Percentiles rank a stretch among this genome's conserved stretches.
Evolutionary conservation across 768 basidiomycete species (phyloP).

Genomic region (Psilocybe azurescens): DNA sequence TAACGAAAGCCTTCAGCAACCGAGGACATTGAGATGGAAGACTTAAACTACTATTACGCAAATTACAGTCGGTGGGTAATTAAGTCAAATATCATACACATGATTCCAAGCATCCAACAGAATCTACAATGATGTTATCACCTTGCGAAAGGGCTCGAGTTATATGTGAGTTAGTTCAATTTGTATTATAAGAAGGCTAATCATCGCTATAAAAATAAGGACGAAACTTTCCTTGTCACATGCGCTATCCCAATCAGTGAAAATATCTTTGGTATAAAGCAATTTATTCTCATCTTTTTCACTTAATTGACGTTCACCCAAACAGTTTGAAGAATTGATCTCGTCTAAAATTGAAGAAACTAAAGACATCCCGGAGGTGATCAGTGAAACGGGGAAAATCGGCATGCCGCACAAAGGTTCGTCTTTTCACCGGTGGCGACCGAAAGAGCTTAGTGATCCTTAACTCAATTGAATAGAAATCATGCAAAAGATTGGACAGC

Average conservation of each 20-base stretch:
- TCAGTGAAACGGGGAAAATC: conserved; percentile 95
- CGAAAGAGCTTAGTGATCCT: neutral
- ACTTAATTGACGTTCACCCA: conserved; percentile 4
- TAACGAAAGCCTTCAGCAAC: conserved; percentile 52
- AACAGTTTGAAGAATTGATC: conserved; percentile 89
- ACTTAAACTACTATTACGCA: conserved; percentile 95
- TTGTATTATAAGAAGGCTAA: conserved; percentile 14
- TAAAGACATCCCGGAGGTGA: conserved; percentile 92
- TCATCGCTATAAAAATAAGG: conserved; percentile 49
- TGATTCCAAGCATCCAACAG: conserved; percentile 36
- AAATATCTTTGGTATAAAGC: conserved; percentile 83
- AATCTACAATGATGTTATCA: conserved; percentile 98
- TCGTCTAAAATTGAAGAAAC: conserved; percentile 95
- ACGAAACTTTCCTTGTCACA: conserved; percentile 95
- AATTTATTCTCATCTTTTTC: neutral
- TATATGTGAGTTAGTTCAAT: conserved; percentile 74
- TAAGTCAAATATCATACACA: neutral
- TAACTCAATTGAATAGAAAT: conserved; percentile 64
- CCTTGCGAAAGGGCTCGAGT: conserved; percentile 90
- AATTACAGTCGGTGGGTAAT: conserved; percentile 85
- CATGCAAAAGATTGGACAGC: conserved; percentile 95
- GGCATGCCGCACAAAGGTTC: conserved; percentile 84
- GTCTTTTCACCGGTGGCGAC: conserved; percentile 7
- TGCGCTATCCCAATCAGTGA: conserved; percentile 94
- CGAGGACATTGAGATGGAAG: conserved; percentile 96